Percentiles rank a stretch among this genome's conserved stretches.
Conservation (phyloP, 2,329 filamentous ascomycete species). For the Stemphylium lycopersici region DNA sequence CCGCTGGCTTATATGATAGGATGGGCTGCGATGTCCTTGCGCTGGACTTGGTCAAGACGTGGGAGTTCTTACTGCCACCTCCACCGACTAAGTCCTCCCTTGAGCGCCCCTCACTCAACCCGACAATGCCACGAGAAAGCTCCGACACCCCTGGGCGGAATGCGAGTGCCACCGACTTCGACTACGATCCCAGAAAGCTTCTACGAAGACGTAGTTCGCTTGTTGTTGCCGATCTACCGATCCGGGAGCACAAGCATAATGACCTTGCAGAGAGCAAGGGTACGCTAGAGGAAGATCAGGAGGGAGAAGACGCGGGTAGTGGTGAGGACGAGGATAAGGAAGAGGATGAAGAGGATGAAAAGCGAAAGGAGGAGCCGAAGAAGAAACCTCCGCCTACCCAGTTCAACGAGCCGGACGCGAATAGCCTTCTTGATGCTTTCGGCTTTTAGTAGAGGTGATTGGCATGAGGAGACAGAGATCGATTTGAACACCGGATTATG, state of each 20-base stretch:
- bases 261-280: slow-evolving; percentile 24
- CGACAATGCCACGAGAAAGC: slow-evolving; percentile 33
- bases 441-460: slow-evolving; percentile 67
- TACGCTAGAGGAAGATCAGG: slow-evolving; percentile 26
- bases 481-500: no score
- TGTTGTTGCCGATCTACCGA: slow-evolving; percentile 76
- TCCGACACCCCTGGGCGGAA: slow-evolving; percentile 28
- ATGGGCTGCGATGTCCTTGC: slow-evolving; percentile 95
- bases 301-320: slow-evolving; percentile 42
- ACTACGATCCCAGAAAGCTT: slow-evolving; percentile 68
- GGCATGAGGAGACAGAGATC: no score
- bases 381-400: slow-evolving; percentile 70
- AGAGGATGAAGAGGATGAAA: slow-evolving; percentile 13
- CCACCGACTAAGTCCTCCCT: slow-evolving; percentile 22
- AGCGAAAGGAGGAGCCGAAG: slow-evolving; percentile 51
- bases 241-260: slow-evolving; percentile 31
- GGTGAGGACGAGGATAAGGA: slow-evolving; percentile 50
- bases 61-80: slow-evolving; percentile 72
- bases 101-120: slow-evolving; percentile 31
- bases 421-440: slow-evolving; percentile 88
- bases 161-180: slow-evolving; percentile 36
- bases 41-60: slow-evolving; percentile 80
- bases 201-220: slow-evolving; percentile 75
- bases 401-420: slow-evolving; percentile 92
- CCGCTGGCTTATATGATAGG: slow-evolving; percentile 79